Evolutionary conservation across 1,284 basidiomycete genomes (phyloP).

Genomic region (Cutaneotrichosporon spelunceum): DNA sequence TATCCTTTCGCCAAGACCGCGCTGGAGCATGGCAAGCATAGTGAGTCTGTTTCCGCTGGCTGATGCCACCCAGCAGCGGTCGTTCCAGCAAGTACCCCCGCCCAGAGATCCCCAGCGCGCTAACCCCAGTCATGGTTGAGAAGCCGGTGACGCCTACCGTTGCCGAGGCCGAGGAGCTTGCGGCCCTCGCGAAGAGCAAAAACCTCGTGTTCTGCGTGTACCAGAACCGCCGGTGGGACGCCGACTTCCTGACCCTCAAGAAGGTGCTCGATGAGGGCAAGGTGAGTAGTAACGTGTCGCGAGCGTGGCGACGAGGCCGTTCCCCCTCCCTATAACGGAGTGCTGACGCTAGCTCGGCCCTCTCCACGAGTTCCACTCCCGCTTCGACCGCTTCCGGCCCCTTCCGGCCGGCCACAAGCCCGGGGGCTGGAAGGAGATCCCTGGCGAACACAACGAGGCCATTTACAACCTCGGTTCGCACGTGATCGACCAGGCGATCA

Average conservation of each 20-base stretch:
- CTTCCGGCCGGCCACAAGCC: slow-evolving; percentile 56
- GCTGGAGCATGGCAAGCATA: slow-evolving; percentile 72
- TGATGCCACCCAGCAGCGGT: too few relatives aligned
- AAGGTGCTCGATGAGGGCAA: slow-evolving; percentile 57
- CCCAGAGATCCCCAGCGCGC: too few relatives aligned
- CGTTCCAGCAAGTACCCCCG: too few relatives aligned
- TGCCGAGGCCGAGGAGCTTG: slow-evolving; percentile 65
- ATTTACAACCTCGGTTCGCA: slow-evolving; percentile 55
- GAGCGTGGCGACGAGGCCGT: too few relatives aligned
- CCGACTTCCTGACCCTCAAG: slow-evolving; percentile 71
- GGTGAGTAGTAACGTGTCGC: slow-evolving; percentile 55
- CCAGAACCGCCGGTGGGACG: slow-evolving; percentile 61
- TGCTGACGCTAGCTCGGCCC: slow-evolving; percentile 34
- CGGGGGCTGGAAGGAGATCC: slow-evolving; percentile 54
- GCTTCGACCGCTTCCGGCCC: slow-evolving; percentile 73
- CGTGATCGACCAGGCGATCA: slow-evolving; percentile 70
- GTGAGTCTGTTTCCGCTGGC: slow-evolving; percentile 54
- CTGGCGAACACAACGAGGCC: slow-evolving; percentile 49
- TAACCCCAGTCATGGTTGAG: slow-evolving; percentile 62
- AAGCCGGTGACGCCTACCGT: slow-evolving; percentile 73
- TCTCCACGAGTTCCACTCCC: slow-evolving; percentile 35
- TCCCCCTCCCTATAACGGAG: too few relatives aligned
- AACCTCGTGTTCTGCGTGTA: slow-evolving; percentile 65
- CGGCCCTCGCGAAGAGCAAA: slow-evolving; percentile 63
- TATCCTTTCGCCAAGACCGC: slow-evolving; percentile 58